Evolutionary conservation across 225 moss, liverwort and hornwort genomes (phyloP).

Genomic region (Polytrichum formosum): DNA sequence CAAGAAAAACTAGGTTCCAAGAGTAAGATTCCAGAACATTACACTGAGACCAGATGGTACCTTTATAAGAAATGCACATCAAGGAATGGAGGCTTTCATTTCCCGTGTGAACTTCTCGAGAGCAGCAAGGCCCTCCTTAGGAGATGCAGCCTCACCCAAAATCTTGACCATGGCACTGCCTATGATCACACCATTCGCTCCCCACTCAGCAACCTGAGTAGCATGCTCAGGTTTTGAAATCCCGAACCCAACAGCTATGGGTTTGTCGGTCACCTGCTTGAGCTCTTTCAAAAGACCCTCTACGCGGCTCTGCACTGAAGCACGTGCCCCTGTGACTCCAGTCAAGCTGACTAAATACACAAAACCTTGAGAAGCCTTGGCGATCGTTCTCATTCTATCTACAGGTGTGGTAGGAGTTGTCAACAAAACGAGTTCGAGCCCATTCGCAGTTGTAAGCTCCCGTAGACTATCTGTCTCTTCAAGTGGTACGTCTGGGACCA

Average conservation of each 20-base stretch:
- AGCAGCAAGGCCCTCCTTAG: slow-evolving; percentile 35
- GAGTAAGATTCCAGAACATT: background rate
- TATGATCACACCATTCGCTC: slow-evolving; percentile 50
- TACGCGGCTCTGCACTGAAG: slow-evolving; percentile 59
- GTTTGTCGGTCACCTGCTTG: slow-evolving; percentile 69
- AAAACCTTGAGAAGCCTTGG: slow-evolving; percentile 75
- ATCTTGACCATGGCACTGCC: slow-evolving; percentile 49
- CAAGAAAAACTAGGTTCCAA: background rate
- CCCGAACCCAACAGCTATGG: slow-evolving; percentile 82
- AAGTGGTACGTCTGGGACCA: slow-evolving; percentile 81
- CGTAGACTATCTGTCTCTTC: slow-evolving; percentile 68
- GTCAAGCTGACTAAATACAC: slow-evolving; percentile 86
- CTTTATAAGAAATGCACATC: background rate
- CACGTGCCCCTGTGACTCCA: slow-evolving; percentile 81
- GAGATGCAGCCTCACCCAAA: slow-evolving; percentile 41
- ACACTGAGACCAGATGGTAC: no score
- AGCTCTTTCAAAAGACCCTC: slow-evolving; percentile 66
- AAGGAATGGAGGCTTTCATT: slow-evolving; percentile 24
- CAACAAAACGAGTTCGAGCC: slow-evolving; percentile 64
- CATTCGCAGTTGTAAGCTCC: slow-evolving; percentile 37
- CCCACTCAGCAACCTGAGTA: slow-evolving; percentile 41
- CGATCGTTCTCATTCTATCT: slow-evolving; percentile 56
- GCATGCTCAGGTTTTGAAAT: slow-evolving; percentile 76
- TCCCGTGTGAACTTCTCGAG: slow-evolving; percentile 24
- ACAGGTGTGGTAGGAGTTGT: slow-evolving; percentile 79